Base-by-base conservation (phyloP, 2,329 filamentous ascomycete genomes). In the Cladosporium colombiae region DNA sequence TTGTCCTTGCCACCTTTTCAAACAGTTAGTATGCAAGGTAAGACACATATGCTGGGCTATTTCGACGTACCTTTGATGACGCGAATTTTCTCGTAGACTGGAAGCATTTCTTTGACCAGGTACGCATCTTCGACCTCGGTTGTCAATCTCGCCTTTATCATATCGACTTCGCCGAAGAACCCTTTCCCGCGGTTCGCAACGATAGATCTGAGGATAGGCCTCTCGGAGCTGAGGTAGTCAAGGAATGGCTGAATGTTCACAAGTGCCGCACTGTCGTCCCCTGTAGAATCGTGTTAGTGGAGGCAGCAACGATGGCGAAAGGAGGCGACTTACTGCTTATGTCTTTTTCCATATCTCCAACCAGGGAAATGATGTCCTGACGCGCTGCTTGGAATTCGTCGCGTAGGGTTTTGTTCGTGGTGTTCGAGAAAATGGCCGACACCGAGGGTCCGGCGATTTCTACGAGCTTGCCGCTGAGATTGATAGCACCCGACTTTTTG, bases 221-320 rank as follows among this genome's bases (percentile, higher is more conserved):
- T 67, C n/a, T 70, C 65, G 1, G 31, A 6, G 14, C 62, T 27
- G 44, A 69, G 33, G 27, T 59, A 61, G 14, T 68, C 65, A 1
- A 68, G 62, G 31, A 65, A 70, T 14, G 64, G 60, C 8, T 64
- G 14, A 2, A 69, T 55, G 5, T 61, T 65, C 68, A 70, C 65
- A 8, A 68, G 49, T 18, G 29, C 16, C 13, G 60, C 52, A 49
- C 62, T 66, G 16, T 52, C 23, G 37, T 66, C 52, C 35, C 13
- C 59, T 62, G 16, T 29, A 13, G 46, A 29, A 27, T 18, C 23
- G 18, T 25, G 5, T 52, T 29, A 52, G 23, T 27, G 23, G n/a
- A 49, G 25, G 23, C 4, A 7, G 35, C 14, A 18, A 52, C 23
- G 5, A 25, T 52, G 13, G 5, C 6, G 7, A 52, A 52, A 52